These are phyloP conservation scores for Fragaria iinumae DNA, from an alignment of 306 rosid genomes.

Conservation along the genomic window DNA sequence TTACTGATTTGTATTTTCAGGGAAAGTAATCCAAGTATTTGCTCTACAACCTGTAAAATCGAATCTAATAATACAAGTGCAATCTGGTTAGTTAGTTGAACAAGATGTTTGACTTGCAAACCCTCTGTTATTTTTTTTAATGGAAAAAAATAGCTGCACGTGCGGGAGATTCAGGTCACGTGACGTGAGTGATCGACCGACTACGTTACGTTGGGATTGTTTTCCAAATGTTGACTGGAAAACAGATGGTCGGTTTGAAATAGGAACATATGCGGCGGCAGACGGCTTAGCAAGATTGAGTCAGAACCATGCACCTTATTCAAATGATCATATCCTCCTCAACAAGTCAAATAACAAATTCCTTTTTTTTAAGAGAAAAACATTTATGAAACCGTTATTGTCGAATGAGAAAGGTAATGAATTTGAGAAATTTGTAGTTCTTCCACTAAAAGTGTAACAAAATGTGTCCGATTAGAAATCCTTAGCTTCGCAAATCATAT, in stretches of 20 bases:
- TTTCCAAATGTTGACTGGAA: conserved; percentile 1
- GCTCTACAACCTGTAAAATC: not conserved
- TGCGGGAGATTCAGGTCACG: conserved; percentile 1
- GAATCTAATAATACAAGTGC: not conserved
- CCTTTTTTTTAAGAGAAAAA: not conserved
- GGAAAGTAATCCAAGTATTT: not conserved
- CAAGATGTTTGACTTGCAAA: not conserved
- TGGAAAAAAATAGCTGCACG: not conserved
- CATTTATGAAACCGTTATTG: not conserved
- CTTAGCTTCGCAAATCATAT: not conserved
- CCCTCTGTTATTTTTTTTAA: not conserved
- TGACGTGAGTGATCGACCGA: not conserved
- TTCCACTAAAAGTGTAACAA: not conserved
- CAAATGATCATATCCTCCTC: not conserved
- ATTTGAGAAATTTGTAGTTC: not conserved
- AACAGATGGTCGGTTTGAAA: not conserved
- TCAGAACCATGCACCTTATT: not conserved
- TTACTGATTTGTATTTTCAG: not conserved
- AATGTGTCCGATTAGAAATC: too few relatives aligned
- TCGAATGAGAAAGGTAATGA: not conserved
- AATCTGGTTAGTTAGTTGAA: not conserved
- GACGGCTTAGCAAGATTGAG: not conserved
- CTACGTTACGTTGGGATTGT: not conserved
- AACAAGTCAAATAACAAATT: not conserved
- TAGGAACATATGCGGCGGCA: not conserved